phyloP scores from a whole-genome alignment of 768 basidiomycete genomes.

The Phlebiopsis flavidoalba region DNA sequence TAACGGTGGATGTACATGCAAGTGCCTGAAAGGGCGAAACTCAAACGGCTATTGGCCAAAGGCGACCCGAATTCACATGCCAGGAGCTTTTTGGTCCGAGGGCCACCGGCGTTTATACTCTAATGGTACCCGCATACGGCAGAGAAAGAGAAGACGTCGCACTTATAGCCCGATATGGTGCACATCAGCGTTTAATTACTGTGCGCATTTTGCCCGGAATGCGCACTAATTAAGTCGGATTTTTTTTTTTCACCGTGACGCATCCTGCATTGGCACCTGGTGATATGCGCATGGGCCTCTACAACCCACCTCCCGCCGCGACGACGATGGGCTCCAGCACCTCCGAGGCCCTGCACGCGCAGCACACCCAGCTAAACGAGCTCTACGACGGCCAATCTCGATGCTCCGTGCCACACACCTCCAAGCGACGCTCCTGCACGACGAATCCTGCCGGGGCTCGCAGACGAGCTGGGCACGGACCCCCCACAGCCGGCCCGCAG shows the following conservation, averaged over 20 bases:
- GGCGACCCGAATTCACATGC: no score
- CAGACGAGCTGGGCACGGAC: conserved; percentile 51
- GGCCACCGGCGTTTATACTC: background rate
- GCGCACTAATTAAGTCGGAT: background rate
- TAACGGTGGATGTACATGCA: no score
- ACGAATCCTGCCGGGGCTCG: conserved; percentile 57
- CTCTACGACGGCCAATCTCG: conserved; percentile 47
- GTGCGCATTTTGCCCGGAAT: background rate
- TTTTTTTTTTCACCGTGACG: background rate
- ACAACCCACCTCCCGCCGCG: background rate
- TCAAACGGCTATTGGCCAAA: no score
- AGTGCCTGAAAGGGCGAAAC: no score
- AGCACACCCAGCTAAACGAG: conserved; percentile 41
- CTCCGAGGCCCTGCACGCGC: conserved; percentile 9
- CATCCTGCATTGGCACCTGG: background rate
- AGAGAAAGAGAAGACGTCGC: no score
- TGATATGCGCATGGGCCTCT: background rate
- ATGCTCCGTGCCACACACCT: conserved; percentile 40
- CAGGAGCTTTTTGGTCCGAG: background rate
- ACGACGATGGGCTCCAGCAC: conserved; percentile 2
- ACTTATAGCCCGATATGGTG: background rate
- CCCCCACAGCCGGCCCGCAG: conserved; percentile 41
- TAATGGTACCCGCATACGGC: background rate
- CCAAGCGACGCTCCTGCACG: conserved; percentile 46
- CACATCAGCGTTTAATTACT: background rate